Evolutionary conservation across 352 stramenopile genomes (phyloP), one percentile per base, ranked within the genome.

Genomic region (Phytophthora pinifolia): DNA sequence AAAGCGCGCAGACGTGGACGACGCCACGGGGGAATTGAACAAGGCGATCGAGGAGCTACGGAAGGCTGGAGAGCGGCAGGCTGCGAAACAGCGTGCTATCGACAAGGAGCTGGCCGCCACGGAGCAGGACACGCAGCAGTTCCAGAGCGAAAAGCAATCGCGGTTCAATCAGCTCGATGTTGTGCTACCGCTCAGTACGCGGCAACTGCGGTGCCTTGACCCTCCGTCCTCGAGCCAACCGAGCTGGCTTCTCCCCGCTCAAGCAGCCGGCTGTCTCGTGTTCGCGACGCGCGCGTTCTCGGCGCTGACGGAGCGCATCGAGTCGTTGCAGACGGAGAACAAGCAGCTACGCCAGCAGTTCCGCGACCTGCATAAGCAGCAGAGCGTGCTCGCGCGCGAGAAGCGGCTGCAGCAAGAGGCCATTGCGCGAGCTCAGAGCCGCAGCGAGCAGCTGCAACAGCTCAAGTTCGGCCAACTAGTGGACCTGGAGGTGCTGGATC

Each of bases 81-180:
- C 75, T 10, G 69, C 70, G 48, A 94, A 94, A 48, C 89, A 92
- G 62, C 82, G 83, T 10, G 66, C 96, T 45, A 96, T 98, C 38
- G 88, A 97, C 65, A 98, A 98, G 70, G 92, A 98, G 42, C 67
- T 97, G 1, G 78, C 89, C 32, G 74, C 73, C 13, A 96, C 86
- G 3, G 83, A 94, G 47, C 71, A 78, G 33, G 91, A 98, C 46
- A 96, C 97, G 30, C 85, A 91, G 59, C 69, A 77, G 20, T 97
- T 98, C 60, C 92, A 98, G 62, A 92, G 81, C 42, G 90, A 98
- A 61, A 98, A 98, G 67, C 94, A 98, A 71, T 76, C 63, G 51
- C 79, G 80, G n/a, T 94, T 94, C 62, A 96, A 96, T 42, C 72
- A 96, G 51, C 59, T 97, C 8, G 79, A 94, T 29, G 76, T 96